Percentiles rank a stretch among this genome's conserved stretches.
Conservation (phyloP, 768 basidiomycete genomes). For the Tulasnella calospora region DNA sequence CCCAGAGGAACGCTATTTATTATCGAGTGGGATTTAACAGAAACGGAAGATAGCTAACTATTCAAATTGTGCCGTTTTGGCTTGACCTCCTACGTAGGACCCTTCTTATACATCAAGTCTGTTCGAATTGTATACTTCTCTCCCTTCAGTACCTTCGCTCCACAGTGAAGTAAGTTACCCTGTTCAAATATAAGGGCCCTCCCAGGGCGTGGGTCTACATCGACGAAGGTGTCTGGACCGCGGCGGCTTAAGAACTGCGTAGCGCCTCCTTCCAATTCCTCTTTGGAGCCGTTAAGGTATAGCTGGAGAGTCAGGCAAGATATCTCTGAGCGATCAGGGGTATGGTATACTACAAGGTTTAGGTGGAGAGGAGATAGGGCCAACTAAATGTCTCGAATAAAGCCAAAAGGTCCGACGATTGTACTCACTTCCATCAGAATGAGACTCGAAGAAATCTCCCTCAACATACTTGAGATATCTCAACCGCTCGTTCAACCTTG, state of each 20-base stretch:
- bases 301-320: conserved; percentile 26
- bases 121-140: conserved; percentile 26
- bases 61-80: too few species aligned
- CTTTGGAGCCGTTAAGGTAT: conserved; percentile 25
- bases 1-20: too few species aligned
- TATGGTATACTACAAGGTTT: neutral
- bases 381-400: neutral
- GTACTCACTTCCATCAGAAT: conserved; percentile 12
- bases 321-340: conserved; percentile 21
- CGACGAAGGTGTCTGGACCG: neutral
- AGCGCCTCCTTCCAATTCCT: conserved; percentile 24
- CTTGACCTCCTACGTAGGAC: neutral
- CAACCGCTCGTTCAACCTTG: conserved; percentile 16
- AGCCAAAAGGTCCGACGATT: neutral
- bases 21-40: too few species aligned
- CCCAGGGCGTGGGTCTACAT: conserved; percentile 23
- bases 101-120: conserved; percentile 25
- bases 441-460: conserved; percentile 22
- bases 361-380: neutral
- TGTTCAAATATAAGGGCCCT: conserved; percentile 27
- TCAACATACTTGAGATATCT: conserved; percentile 23
- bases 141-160: conserved; percentile 19
- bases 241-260: neutral
- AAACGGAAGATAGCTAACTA: too few species aligned
- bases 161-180: conserved; percentile 15